These are phyloP conservation scores for Talaromyces islandicus DNA, from an alignment of 2,329 filamentous ascomycete species.

Conservation along the genomic window DNA sequence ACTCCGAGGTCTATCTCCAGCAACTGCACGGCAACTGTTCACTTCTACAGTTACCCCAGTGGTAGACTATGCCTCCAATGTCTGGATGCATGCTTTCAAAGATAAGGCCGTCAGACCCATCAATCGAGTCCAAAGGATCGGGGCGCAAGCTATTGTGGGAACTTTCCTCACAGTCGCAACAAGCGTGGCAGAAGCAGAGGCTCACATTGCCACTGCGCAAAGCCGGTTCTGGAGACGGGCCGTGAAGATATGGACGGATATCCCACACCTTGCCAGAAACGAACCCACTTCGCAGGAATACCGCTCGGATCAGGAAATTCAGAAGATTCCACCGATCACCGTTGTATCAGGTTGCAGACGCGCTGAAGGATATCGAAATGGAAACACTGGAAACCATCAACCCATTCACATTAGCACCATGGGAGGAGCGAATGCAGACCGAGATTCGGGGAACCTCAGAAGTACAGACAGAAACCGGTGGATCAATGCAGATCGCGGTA, in stretches of 20 bases:
- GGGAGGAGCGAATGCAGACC: no score
- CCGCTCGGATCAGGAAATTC: conserved; percentile 14
- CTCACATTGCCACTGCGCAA: conserved; percentile 14
- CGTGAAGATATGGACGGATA: conserved; percentile 16
- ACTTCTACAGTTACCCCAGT: conserved; percentile 20
- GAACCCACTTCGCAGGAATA: conserved; percentile 14
- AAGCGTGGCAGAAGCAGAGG: conserved; percentile 20
- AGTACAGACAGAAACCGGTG: no score
- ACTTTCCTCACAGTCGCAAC: conserved; percentile 20
- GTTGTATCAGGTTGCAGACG: conserved; percentile 12
- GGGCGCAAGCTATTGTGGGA: conserved; percentile 19
- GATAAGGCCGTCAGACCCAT: conserved; percentile 14
- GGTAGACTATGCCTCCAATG: conserved; percentile 21
- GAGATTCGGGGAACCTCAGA: no score
- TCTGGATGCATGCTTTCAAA: conserved; percentile 19
- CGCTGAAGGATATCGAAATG: conserved; percentile 13
- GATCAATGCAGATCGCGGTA: conserved; percentile 11
- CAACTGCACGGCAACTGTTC: conserved; percentile 17
- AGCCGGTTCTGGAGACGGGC: conserved; percentile 16
- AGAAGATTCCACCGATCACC: conserved; percentile 11
- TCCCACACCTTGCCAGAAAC: conserved; percentile 14
- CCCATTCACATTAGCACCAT: conserved; percentile 1
- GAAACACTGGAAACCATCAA: conserved; percentile 7
- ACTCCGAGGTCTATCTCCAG: conserved; percentile 3
- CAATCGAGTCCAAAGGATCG: conserved; percentile 19